Base-by-base conservation (phyloP, 2,329 filamentous ascomycete species). In the Aspergillus pseudoviridinutans region DNA sequence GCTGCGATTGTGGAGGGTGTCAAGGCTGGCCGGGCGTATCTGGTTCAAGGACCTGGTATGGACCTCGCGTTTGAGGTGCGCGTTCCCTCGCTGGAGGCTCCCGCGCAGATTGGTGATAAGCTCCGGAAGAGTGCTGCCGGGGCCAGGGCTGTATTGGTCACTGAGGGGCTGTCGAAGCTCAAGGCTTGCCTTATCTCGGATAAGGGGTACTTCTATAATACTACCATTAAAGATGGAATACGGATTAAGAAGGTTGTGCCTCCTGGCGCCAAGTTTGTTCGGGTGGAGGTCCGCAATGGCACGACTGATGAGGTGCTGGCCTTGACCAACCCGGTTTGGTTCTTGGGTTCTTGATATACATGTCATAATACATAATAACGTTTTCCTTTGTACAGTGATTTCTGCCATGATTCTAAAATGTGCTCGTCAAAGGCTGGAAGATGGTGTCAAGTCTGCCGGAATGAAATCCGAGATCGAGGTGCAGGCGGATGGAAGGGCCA, bases 401-500 rank as follows among this genome's bases (percentile, higher is more conserved):
- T 1, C 4, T 25, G 25, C 25, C 25, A 25, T 25, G 25, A 5
- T n/a, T n/a, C n/a, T n/a, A n/a, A n/a, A n/a, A n/a, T n/a, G n/a
- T 25, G 28, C 28, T 28, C 27, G 27, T 28, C 28, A 9, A 28
- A 28, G 8, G 8, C 28, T 41, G 38, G 14, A 41, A 20, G 14
- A 41, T 12, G 38, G n/a, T 41, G 38, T 41, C 38, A 14, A 41
- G 2, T 8, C 2, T 20, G 14, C 4, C 14, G 38, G 38, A 20
- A 41, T 41, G 38, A n/a, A n/a, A 20, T 41, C 38, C 1, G 14
- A 20, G 4, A 12, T n/a, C 3, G 14, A n/a, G 3, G 14, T 41
- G 38, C 14, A n/a, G 38, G 14, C n/a, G 72, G 76, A 55, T 56
- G 74, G 3, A 58, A 82, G 0, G 91, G 91, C 72, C 82, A 38